Percentiles rank a stretch among this genome's conserved stretches.
These are phyloP conservation scores for Xylaria bambusicola DNA, from an alignment of 495 filamentous ascomycete genomes.

Conservation along the genomic window DNA sequence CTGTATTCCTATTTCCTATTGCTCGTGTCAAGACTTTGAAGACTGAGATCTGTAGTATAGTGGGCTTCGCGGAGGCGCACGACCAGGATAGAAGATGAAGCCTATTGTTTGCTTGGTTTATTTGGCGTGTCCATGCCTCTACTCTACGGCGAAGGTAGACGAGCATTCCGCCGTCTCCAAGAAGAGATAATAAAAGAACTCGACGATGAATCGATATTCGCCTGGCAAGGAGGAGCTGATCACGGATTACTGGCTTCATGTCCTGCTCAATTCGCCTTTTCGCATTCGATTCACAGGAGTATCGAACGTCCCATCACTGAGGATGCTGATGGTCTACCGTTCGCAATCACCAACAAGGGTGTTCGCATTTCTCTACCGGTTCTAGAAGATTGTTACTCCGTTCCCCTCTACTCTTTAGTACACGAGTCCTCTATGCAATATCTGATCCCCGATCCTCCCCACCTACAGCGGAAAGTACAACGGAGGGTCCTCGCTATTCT, in stretches of 20 bases:
- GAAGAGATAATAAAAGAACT: conserved; percentile 29
- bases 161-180: conserved; percentile 30
- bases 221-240: conserved; percentile 18
- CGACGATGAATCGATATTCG: conserved; percentile 26
- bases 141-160: conserved; percentile 31
- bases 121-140: conserved; percentile 32
- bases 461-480: not conserved
- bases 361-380: not conserved
- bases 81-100: conserved; percentile 30
- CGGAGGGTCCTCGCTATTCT: not conserved
- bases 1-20: not conserved
- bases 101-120: conserved; percentile 33
- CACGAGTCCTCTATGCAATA: not conserved
- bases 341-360: not conserved
- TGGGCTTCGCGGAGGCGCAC: conserved; percentile 28
- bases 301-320: not conserved
- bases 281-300: not conserved
- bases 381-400: not conserved
- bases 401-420: not conserved
- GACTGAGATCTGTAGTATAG: not conserved
- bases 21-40: not conserved
- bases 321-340: not conserved
- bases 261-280: not conserved
- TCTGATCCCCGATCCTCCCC: not conserved
- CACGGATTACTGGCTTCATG: conserved; percentile 2